A percentile compares a stretch with the other conserved stretches of the same genome.
Evolutionary conservation across 371 early-diverging fungal genomes (phyloP).

Genomic region (Conidiobolus incongruus): DNA sequence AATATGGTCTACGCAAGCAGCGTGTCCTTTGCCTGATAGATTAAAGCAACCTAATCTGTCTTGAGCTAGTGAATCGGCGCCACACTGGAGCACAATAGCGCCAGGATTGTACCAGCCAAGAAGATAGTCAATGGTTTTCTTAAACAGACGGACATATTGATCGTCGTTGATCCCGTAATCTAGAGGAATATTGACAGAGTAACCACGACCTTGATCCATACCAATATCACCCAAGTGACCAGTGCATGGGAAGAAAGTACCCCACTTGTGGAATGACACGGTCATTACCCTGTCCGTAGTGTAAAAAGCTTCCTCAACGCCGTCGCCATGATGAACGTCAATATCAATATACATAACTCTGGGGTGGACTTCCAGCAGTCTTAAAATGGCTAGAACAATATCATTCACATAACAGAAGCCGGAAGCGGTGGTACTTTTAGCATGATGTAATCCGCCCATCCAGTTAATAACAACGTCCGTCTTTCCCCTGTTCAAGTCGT

Average conservation of each 20-base stretch:
- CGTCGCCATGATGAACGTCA: constrained; percentile 91
- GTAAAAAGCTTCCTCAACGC: constrained; percentile 70
- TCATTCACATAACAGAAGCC: constrained; percentile 93
- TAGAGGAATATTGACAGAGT: constrained; percentile 65
- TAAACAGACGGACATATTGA: constrained; percentile 38
- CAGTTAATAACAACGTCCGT: constrained; percentile 92
- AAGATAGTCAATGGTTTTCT: constrained; percentile 24
- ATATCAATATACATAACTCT: constrained; percentile 77
- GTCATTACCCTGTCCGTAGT: constrained; percentile 59
- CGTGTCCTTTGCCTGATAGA: constrained; percentile 24
- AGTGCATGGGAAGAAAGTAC: constrained; percentile 66
- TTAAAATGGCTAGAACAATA: constrained; percentile 68
- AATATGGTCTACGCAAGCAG: constrained; percentile 81
- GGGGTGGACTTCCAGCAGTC: constrained; percentile 27
- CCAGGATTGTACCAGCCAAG: constrained; percentile 26
- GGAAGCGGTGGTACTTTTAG: constrained; percentile 75
- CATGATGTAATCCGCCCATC: constrained; percentile 98
- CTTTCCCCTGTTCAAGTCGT: constrained; percentile 66
- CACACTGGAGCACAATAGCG: constrained; percentile 76
- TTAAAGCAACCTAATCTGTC: constrained; percentile 83
- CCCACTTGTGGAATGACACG: constrained; percentile 65
- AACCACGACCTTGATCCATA: constrained; percentile 26
- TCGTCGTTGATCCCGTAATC: constrained; percentile 42
- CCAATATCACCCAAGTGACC: constrained; percentile 35
- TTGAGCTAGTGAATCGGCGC: constrained; percentile 63